A percentile compares a stretch with the other conserved stretches of the same genome.
Conservation (phyloP, 2,329 filamentous ascomycete genomes). For the Talaromyces piceae region DNA sequence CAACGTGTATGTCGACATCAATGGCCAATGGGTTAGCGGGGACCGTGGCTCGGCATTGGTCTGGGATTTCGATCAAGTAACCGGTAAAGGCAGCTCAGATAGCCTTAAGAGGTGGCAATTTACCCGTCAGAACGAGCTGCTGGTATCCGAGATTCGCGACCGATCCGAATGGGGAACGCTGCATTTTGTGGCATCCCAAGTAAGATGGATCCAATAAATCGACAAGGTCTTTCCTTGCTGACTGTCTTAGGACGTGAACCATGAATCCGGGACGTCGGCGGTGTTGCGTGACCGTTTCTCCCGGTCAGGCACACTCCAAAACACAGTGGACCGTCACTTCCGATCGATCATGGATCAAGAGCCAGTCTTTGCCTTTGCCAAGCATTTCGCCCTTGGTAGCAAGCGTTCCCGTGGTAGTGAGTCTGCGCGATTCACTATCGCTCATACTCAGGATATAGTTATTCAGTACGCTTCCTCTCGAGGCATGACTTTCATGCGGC, state of each 20-base stretch:
- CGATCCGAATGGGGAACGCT: constrained; percentile 78
- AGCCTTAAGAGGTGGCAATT: constrained; percentile 38
- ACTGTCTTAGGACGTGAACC: constrained; percentile 45
- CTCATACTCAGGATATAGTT: constrained; percentile 69
- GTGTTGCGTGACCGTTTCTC: constrained; percentile 63
- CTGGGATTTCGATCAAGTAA: constrained; percentile 55
- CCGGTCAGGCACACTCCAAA: constrained; percentile 56
- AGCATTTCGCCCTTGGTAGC: constrained; percentile 50
- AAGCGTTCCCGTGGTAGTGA: constrained; percentile 32
- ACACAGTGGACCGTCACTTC: constrained; percentile 59
- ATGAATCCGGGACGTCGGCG: constrained; percentile 64
- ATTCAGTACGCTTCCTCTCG: constrained; percentile 71
- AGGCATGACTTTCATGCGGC: constrained; percentile 69
- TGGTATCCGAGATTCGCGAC: constrained; percentile 68
- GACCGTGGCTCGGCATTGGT: constrained; percentile 60
- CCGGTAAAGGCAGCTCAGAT: constrained; percentile 30
- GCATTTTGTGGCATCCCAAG: constrained; percentile 63
- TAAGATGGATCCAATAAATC: constrained; percentile 17
- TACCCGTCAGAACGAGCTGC: constrained; percentile 46
- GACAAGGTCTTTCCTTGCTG: neutral
- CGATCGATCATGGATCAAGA: constrained; percentile 68
- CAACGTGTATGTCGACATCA: constrained; percentile 58
- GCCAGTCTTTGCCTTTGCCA: constrained; percentile 73
- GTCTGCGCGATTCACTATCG: constrained; percentile 65
- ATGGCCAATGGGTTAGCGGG: constrained; percentile 77